Evolutionary conservation across 352 stramenopile genomes (phyloP), one percentile per base, ranked within the genome.

Genomic region (Globisporangium parvum): DNA sequence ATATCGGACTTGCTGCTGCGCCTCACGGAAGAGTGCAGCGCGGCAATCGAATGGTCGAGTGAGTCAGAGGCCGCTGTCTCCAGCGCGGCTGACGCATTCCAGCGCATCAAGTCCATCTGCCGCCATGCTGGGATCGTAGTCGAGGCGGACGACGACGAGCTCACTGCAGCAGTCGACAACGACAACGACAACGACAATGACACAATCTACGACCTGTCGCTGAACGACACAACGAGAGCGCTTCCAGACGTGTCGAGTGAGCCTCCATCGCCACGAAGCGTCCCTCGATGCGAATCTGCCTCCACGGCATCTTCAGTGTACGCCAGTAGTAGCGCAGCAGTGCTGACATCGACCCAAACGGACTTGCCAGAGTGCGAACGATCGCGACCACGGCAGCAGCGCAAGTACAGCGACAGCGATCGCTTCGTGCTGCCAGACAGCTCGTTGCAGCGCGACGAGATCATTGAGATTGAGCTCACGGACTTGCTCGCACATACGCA

Each of bases 391-490:
- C 12, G 33, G 6, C 39, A 45, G 5, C 39, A 21, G 39, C 39
- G 8, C 14, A 21, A 21, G 8, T 2, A 45, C 39, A 9, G 14
- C 14, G 18, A 45, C 39, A 45, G 39, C 39, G 18, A 12, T 45
- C 3, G 31, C 31, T 37, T 2, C 9, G 31, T 44, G 48, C 23
- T 33, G 18, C 28, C 14, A 45, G 12, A 15, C 24, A 48, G 21
- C 10, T 47, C 14, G 42, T 33, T 6, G 31, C 31, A 24, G 10
- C 41, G 37, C 1, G 53, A 75, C 39, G 65, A 75, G 47, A 65
- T 73, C 15, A 60, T 79, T 45, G 65, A 79, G 35, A 62, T 75
- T 39, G 70, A 77, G 60, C 49, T 75, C 18, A 70, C 70, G 5
- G 68, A 75, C 46, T 58, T 77, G 10, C 44, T 75, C 49, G 56